Base-by-base conservation (phyloP, 73 alveolate species). In the Effrenium voratum region DNA sequence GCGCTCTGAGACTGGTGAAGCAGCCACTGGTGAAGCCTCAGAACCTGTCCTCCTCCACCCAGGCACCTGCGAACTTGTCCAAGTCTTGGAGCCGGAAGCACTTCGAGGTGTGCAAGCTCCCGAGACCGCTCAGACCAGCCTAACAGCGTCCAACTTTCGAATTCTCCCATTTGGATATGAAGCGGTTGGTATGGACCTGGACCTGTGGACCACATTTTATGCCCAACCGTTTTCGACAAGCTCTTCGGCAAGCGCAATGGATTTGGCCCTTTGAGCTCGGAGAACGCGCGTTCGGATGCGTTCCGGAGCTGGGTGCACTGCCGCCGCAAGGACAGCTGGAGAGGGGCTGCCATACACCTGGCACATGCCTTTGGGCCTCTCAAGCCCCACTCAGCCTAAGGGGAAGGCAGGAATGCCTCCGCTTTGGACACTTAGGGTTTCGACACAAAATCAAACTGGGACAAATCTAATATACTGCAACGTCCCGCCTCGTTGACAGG, bases 111-210 rank as follows among this genome's bases (percentile, higher is more conserved):
- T 52, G 93, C 57, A 36, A 22, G 55, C 36, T 34, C 38, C 80
- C 79, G 55, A 84, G 68, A 41, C 80, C 34, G 73, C 93, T 84
- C 50, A 84, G 77, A 32, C 93, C 93, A 5, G 93, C 93, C 93
- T n/a, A n/a, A n/a, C n/a, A n/a, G n/a, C n/a, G n/a, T n/a, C n/a
- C n/a, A n/a, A n/a, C n/a, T n/a, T n/a, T n/a, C n/a, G n/a, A n/a
- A n/a, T n/a, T n/a, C n/a, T n/a, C n/a, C n/a, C n/a, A n/a, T n/a
- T n/a, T n/a, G n/a, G n/a, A n/a, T n/a, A n/a, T n/a, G n/a, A n/a
- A n/a, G n/a, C n/a, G n/a, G n/a, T n/a, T n/a, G n/a, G n/a, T n/a
- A n/a, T n/a, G n/a, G n/a, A n/a, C n/a, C n/a, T n/a, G n/a, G n/a
- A n/a, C n/a, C n/a, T n/a, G n/a, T n/a, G n/a, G n/a, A n/a, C n/a